phyloP scores from a whole-genome alignment of 2,329 filamentous ascomycete species.

The Paracamarosporium sp. region DNA sequence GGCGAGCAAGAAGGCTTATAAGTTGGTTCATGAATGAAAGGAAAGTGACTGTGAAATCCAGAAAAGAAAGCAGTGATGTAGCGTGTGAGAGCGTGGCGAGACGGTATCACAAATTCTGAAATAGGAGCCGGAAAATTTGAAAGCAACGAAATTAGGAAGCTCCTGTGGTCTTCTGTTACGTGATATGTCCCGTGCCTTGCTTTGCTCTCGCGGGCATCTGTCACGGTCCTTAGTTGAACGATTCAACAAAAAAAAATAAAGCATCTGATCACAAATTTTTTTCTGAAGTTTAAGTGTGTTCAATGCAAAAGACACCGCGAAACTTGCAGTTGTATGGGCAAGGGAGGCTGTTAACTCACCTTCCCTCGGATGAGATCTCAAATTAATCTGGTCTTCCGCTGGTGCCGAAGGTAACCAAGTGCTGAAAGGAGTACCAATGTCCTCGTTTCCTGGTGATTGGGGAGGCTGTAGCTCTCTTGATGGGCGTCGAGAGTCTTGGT shows the following conservation, averaged over 20 bases:
- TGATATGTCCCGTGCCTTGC: conserved; percentile 28
- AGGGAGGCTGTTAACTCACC: conserved; percentile 18
- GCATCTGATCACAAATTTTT: too few relatives aligned
- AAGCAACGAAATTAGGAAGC: conserved; percentile 27
- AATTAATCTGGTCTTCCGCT: conserved; percentile 33
- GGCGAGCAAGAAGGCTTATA: conserved; percentile 39
- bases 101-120: conserved; percentile 35
- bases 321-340: too few relatives aligned
- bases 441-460: conserved; percentile 28
- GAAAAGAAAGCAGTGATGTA: conserved; percentile 40
- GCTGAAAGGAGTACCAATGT: conserved; percentile 39
- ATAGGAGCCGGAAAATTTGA: conserved; percentile 26
- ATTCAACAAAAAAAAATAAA: too few relatives aligned
- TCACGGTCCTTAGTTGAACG: not conserved
- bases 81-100: conserved; percentile 35
- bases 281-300: too few relatives aligned
- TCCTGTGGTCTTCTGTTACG: conserved; percentile 34
- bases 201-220: conserved; percentile 25
- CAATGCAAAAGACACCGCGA: too few relatives aligned
- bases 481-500: conserved; percentile 23
- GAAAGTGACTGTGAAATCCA: conserved; percentile 42
- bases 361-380: conserved; percentile 25
- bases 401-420: conserved; percentile 39
- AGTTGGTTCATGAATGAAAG: conserved; percentile 41
- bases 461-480: conserved; percentile 23